Evolutionary conservation across 345 rosid species (phyloP).

Genomic region (Lumnitzera racemosa): DNA sequence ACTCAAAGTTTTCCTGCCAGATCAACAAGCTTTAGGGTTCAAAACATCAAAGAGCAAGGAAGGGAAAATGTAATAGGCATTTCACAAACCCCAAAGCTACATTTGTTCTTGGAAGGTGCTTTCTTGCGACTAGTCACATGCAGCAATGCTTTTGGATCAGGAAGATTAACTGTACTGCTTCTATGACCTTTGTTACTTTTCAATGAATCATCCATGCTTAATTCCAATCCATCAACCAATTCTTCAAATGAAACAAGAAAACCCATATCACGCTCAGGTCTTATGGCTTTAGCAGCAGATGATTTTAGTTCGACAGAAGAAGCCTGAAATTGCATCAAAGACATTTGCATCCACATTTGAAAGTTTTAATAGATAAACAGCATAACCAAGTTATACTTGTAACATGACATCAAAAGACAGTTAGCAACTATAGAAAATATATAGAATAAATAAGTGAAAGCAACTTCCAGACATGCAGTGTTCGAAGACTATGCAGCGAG

Average conservation of each 20-base stretch:
- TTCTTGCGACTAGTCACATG: constrained; percentile 82
- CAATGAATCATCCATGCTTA: constrained; percentile 16
- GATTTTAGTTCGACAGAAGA: constrained; percentile 34
- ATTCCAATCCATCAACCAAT: constrained; percentile 38
- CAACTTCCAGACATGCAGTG: too few relatives aligned
- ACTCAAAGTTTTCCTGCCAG: constrained; percentile 49
- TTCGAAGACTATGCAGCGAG: too few relatives aligned
- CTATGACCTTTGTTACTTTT: constrained; percentile 33
- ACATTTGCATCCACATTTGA: too few relatives aligned
- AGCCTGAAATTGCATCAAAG: constrained; percentile 24
- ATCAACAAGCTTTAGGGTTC: constrained; percentile 16
- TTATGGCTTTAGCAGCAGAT: constrained; percentile 36
- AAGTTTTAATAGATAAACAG: too few relatives aligned
- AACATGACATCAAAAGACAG: too few relatives aligned
- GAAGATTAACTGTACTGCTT: constrained; percentile 33
- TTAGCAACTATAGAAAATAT: too few relatives aligned
- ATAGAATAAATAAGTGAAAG: too few relatives aligned
- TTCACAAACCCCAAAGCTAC: constrained; percentile 46
- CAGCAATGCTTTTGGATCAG: constrained; percentile 64
- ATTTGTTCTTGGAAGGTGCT: constrained; percentile 43
- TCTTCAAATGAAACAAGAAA: constrained; percentile 71
- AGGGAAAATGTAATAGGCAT: constrained; percentile 14
- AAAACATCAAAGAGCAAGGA: constrained; percentile 13
- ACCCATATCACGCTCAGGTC: constrained; percentile 39
- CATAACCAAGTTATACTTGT: too few relatives aligned